Percentiles rank a stretch among this genome's conserved stretches.
Evolutionary conservation across 345 rosid species (phyloP).

Genomic region (Carallia pectinifolia): DNA sequence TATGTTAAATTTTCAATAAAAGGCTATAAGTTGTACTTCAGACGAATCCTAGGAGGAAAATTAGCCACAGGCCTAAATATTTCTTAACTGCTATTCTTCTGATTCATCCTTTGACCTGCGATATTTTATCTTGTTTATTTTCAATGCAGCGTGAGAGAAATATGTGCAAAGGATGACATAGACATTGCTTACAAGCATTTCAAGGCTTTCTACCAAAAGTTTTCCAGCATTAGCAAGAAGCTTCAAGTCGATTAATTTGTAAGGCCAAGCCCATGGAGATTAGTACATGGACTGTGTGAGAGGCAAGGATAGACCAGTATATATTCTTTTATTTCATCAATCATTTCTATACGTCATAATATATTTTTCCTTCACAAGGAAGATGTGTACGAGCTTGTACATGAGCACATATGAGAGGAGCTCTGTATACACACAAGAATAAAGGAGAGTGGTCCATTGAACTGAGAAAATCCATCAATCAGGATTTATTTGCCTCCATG

Average conservation of each 20-base stretch:
- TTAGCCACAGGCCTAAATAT: too few relatives aligned
- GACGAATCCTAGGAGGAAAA: too few relatives aligned
- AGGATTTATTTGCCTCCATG: conserved; percentile 14
- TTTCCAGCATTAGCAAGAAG: conserved; percentile 69
- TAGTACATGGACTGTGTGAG: not conserved
- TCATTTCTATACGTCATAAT: conserved; percentile 7
- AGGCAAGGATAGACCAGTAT: not conserved
- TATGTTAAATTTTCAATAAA: too few relatives aligned
- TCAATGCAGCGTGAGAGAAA: conserved; percentile 69
- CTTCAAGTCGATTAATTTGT: conserved; percentile 47
- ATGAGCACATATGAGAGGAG: not conserved
- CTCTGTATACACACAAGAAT: not conserved
- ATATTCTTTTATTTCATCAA: not conserved
- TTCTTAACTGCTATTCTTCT: too few relatives aligned
- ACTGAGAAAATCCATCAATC: not conserved
- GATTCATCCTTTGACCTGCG: too few relatives aligned
- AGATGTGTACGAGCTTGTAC: not conserved
- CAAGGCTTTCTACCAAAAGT: conserved; percentile 73
- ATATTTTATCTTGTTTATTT: not conserved
- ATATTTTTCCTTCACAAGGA: too few relatives aligned
- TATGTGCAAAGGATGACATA: conserved; percentile 79
- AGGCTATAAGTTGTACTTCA: too few relatives aligned
- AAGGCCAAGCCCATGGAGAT: not conserved
- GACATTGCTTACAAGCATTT: conserved; percentile 87
- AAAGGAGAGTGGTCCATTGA: not conserved